Evolutionary conservation across 2,329 filamentous ascomycete species (phyloP), one percentile per base, ranked within the genome.

Genomic region (Cadophora gregata): DNA sequence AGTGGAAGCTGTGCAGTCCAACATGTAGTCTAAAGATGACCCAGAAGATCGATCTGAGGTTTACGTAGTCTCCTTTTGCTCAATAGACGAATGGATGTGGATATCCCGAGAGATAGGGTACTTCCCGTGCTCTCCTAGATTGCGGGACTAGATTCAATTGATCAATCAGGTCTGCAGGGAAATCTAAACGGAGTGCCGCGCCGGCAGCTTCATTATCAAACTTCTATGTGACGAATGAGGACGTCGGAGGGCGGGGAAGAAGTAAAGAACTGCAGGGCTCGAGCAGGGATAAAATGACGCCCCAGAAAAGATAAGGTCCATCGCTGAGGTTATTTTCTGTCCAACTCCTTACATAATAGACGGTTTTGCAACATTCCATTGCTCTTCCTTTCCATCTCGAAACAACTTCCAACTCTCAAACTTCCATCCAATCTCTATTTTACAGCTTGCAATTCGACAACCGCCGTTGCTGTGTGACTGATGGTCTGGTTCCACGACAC

Each of bases 331-430:
- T 62, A 45, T 62, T 56, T 56, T 47, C 42, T 66, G 64, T 66
- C 51, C 53, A 51, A 51, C 29, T 50, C 47, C 51, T 67, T 67
- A 67, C 58, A 64, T 64, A 59, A 67, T 62, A 33, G 27, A 27
- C 25, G 48, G 47, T 38, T 21, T 25, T 67, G 64, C 61, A 67
- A 63, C 36, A 45, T 59, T 45, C 59, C 33, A 42, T 33, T 29
- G 47, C 59, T 51, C 19, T 48, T 56, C 33, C 24, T 55, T 33
- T 29, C 24, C 45, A 45, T 29, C 45, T 56, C 56, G 29, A 25
- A 47, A 53, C 16, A 53, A 21, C 21, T 56, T 36, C 31, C n/a
- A 58, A 58, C 31, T 21, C 21, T 55, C 51, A 19, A 47, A 53
- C 59, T 63, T 51, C 59, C 59, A 45, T 42, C 55, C 42, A 36